Base-by-base conservation (phyloP, 768 basidiomycete genomes). In the Melanogaster broomeanus region DNA sequence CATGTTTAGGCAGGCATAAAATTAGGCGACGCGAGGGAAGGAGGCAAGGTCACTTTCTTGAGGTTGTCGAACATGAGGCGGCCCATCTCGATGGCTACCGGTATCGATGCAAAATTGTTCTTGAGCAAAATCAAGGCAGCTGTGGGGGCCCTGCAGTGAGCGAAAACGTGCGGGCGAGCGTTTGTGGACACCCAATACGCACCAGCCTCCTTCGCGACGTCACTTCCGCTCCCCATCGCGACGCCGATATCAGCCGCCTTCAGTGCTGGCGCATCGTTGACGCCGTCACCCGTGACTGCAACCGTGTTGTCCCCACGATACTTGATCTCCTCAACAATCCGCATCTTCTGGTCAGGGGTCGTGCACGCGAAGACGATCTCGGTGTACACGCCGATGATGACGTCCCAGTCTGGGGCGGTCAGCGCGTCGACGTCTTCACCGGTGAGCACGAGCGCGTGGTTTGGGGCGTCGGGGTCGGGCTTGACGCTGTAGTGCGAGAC, bases 41-140 rank as follows among this genome's bases (percentile, higher is more conserved):
- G 12, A 38, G 30, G 22, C 15, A 74, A 47, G 4, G 74, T 73
- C 18, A 77, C 65, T 68, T 81, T 77, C 73, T 77, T 75, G 21
- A 84, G 62, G 57, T 84, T 84, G 56, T 82, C 79, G 51, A 84
- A 84, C 1, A 81, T 77, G 16, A 81, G 67, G 15, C 81, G 77
- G 45, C 83, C 83, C 64, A 82, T 77, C 61, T 81, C 73, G 51
- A 84, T 80, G 5, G 79, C 83, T 30, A 77, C 71, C 13, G 76
- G 76, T 60, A 85, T 83, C 0, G 81, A 80, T 12, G 77, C 71
- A 59, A 85, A 80, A 65, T 82, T 77, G 49, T 82, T 80, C 55
- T 83, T 78, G 51, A 81, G 74, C 24, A 84, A 62, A 19, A 83
- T 74, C 40, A 83, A 63, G 34, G 67, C 61, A 61, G 74, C 73